Evolutionary conservation across 768 basidiomycete genomes (phyloP).

Genomic region (Lactifluus echinatus): DNA sequence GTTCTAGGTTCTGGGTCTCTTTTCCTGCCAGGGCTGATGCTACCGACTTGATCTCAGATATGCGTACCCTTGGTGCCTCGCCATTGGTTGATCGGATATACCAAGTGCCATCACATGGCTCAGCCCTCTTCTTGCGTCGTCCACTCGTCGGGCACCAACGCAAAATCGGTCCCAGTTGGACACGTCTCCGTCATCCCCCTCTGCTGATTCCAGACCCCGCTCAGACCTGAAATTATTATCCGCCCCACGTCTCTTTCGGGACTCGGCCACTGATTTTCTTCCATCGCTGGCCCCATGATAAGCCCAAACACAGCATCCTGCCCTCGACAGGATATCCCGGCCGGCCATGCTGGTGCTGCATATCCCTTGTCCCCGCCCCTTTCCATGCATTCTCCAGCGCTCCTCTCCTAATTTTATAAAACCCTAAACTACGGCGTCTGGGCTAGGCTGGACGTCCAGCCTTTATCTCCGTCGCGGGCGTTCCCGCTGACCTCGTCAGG

Average conservation of each 20-base stretch:
- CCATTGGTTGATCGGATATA: neutral
- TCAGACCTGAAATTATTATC: neutral
- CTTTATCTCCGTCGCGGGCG: conserved; percentile 17
- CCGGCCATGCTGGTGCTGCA: neutral
- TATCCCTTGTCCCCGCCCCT: neutral
- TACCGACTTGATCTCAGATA: conserved; percentile 7
- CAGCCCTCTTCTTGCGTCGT: neutral
- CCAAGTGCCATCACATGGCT: conserved; percentile 1
- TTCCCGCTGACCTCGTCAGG: neutral
- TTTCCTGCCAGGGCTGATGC: neutral
- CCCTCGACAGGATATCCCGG: neutral
- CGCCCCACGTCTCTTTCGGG: neutral
- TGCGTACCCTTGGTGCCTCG: neutral
- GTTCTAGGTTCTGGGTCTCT: conserved; percentile 5
- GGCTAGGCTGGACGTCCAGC: conserved; percentile 6
- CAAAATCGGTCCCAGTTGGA: neutral
- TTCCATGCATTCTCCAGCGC: conserved; percentile 8
- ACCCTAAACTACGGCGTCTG: conserved; percentile 14
- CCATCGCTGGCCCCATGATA: too few species aligned
- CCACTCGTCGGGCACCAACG: neutral
- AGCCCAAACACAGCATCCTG: too few species aligned
- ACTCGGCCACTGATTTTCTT: neutral
- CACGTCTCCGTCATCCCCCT: conserved; percentile 4
- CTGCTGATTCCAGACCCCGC: conserved; percentile 6
- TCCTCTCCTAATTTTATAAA: conserved; percentile 11